A percentile compares a stretch with the other conserved stretches of the same genome.
Conservation (phyloP, 2,329 filamentous ascomycete genomes). For the Aulographum hederae region DNA sequence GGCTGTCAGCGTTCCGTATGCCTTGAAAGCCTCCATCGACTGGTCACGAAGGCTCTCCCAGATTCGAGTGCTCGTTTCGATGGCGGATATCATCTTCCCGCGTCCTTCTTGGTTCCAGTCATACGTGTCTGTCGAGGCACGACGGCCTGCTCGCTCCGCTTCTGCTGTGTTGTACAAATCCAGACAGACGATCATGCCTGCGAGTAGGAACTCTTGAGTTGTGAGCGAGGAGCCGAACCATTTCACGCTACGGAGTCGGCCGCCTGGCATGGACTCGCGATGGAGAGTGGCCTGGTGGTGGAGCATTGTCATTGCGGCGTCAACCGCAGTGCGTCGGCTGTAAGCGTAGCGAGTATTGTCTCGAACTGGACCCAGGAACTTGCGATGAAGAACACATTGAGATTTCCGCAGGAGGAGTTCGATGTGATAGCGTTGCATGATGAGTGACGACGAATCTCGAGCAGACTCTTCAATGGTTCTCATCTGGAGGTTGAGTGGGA, state of each 20-base stretch:
- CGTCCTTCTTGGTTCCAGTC: constrained; percentile 31
- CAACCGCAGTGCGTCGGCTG: constrained; percentile 67
- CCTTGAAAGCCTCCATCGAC: constrained; percentile 84
- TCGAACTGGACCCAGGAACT: constrained; percentile 62
- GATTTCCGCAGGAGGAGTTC: constrained; percentile 80
- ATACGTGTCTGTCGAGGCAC: constrained; percentile 17
- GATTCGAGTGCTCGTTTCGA: constrained; percentile 57
- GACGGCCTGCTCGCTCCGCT: constrained; percentile 19
- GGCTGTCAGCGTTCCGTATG: constrained; percentile 58
- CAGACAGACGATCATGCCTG: constrained; percentile 66
- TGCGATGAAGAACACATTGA: constrained; percentile 73
- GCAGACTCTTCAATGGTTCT: constrained; percentile 55
- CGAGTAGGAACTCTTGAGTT: constrained; percentile 70
- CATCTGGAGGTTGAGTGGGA: constrained; percentile 66
- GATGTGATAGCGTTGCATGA: constrained; percentile 70
- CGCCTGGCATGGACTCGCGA: constrained; percentile 52
- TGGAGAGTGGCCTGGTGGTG: constrained; percentile 60
- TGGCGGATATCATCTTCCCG: constrained; percentile 55
- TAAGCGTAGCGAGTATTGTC: constrained; percentile 68
- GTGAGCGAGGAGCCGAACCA: constrained; percentile 68
- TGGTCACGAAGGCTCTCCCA: constrained; percentile 63
- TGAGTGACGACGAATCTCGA: constrained; percentile 46
- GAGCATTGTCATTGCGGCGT: constrained; percentile 69
- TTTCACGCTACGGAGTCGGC: constrained; percentile 52
- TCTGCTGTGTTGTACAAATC: constrained; percentile 57